These are phyloP conservation scores for Chlamydomonas asymmetrica DNA, from an alignment of 139 green algal species.

Conservation along the genomic window DNA sequence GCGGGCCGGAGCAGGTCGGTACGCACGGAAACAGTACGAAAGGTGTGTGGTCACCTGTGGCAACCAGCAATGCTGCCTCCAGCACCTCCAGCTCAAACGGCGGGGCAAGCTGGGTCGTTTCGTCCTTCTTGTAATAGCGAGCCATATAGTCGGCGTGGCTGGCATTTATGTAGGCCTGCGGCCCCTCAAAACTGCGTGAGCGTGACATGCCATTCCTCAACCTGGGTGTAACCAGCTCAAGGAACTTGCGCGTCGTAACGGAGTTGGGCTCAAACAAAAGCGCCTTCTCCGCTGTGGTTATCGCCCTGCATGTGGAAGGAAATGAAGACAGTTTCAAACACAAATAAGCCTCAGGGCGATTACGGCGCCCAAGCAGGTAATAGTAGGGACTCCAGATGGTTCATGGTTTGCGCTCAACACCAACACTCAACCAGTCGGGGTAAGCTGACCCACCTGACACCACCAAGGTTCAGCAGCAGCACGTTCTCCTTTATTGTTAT, in stretches of 20 bases:
- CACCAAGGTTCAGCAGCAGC: slow-evolving; percentile 87
- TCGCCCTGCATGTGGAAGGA: slow-evolving; percentile 37
- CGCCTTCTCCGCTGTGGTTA: slow-evolving; percentile 81
- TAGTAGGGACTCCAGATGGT: too few relatives aligned
- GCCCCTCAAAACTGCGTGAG: background rate
- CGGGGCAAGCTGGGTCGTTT: slow-evolving; percentile 26
- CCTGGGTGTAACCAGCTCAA: slow-evolving; percentile 74
- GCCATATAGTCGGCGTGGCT: slow-evolving; percentile 46
- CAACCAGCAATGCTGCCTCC: slow-evolving; percentile 87
- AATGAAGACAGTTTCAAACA: background rate
- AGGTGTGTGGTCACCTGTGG: slow-evolving; percentile 61
- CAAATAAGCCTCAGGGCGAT: background rate
- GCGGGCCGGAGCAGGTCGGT: too few relatives aligned
- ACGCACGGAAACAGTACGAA: too few relatives aligned
- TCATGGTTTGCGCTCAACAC: too few relatives aligned
- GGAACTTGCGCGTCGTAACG: slow-evolving; percentile 67
- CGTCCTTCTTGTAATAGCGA: slow-evolving; percentile 31
- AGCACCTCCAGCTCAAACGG: slow-evolving; percentile 95
- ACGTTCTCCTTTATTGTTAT: slow-evolving; percentile 88
- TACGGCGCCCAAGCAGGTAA: too few relatives aligned
- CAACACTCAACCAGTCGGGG: too few relatives aligned
- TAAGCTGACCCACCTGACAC: slow-evolving; percentile 80
- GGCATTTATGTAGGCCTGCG: slow-evolving; percentile 15
- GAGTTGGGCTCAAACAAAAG: slow-evolving; percentile 85
- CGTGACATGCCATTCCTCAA: slow-evolving; percentile 53